Evolutionary conservation across 2,329 filamentous ascomycete genomes (phyloP), one percentile per base, ranked within the genome.

Genomic region (Raffaelea arxii): DNA sequence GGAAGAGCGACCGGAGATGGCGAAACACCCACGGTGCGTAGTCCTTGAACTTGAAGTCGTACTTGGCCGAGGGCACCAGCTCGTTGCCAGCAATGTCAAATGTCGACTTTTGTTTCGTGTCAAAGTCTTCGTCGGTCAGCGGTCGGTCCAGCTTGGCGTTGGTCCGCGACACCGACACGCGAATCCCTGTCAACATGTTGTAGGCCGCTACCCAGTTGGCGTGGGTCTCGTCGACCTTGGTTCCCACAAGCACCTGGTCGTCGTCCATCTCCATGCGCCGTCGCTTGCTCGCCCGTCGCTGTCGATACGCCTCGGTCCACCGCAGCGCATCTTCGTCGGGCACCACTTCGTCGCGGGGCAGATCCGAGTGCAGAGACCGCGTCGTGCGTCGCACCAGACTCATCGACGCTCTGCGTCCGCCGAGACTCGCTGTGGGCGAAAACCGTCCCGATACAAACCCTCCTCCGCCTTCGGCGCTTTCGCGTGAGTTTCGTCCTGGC

Each of bases 21-120:
- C 92, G 87, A 67, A 98, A 98, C 49, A 98, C 92, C 90, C 91
- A 97, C 48, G 92, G 92, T n/a, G 91, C 91, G 65, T 98, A 98
- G 68, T 98, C 92, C 70, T 98, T 98, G 75, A 98, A 98, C 67
- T 98, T 98, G 80, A 98, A 98, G 69, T 98, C 92, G 71, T 98
- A 98, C 68, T 98, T 97, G 56, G 92, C 90, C 51, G 91, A 96
- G 21, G 92, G 92, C 5, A 94, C 94, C 62, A 98, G 73, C 70
- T 98, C 92, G 64, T 96, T 96, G 54, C 92, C 92, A 54, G 90
- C 94, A 61, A 97, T 94, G 66, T 97, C 92, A 73, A 98, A 98
- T 41, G 90, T 96, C 61, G 94, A 96, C 70, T 98, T 98, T 66
- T 97, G 88, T 68, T 87, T 90, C 53, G 86, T 84, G 51, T 88